Evolutionary conservation across 2,329 filamentous ascomycete species (phyloP).

Genomic region (Cercospora janseana): DNA sequence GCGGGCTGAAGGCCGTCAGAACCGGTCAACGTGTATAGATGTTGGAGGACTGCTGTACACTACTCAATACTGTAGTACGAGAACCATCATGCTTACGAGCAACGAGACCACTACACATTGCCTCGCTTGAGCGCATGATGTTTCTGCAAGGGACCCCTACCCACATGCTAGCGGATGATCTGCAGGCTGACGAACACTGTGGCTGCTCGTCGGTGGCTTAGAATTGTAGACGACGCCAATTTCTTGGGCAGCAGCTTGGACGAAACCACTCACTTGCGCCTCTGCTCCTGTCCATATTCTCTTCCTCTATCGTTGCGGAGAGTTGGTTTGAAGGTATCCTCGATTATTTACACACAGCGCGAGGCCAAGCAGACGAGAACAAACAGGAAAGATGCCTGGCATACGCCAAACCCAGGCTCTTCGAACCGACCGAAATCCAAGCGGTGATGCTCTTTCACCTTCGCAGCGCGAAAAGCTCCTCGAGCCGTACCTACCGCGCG

Average conservation of each 20-base stretch:
- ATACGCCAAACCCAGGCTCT: slow-evolving; percentile 32
- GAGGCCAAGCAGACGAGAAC: background rate
- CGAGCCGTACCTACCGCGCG: slow-evolving; percentile 37
- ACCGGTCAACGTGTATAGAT: slow-evolving; percentile 11
- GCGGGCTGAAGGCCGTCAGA: slow-evolving; percentile 5
- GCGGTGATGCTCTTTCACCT: slow-evolving; percentile 32
- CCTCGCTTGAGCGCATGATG: no score
- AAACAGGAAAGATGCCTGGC: slow-evolving; percentile 32
- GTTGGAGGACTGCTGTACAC: slow-evolving; percentile 12
- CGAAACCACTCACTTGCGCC: background rate
- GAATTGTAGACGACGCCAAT: slow-evolving; percentile 5
- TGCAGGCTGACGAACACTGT: slow-evolving; percentile 14
- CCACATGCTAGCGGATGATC: background rate
- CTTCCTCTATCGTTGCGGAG: no score
- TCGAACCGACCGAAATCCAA: slow-evolving; percentile 29
- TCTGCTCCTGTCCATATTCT: background rate
- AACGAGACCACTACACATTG: no score
- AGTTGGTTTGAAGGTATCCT: no score
- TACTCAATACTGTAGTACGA: slow-evolving; percentile 8
- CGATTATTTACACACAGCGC: no score
- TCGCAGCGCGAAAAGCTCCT: slow-evolving; percentile 35
- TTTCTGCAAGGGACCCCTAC: slow-evolving; percentile 6
- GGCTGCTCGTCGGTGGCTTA: background rate
- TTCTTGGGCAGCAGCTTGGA: slow-evolving; percentile 2
- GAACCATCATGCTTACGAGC: background rate